Conservation (phyloP, 805 yeast genomes). For the Lipomyces yamadae region DNA sequence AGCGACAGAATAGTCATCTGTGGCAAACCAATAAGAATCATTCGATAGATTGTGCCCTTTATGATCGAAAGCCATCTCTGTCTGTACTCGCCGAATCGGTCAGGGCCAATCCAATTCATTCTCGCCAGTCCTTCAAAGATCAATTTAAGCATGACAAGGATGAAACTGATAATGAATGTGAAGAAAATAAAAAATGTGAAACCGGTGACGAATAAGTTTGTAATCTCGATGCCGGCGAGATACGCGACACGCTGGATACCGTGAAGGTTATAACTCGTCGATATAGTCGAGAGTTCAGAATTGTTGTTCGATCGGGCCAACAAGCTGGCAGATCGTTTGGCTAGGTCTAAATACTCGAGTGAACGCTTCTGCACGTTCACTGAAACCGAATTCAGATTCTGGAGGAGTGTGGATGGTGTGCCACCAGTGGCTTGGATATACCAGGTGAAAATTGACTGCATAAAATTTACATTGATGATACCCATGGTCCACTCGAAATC, state of each 20-base stretch:
- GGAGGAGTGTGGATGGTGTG: slow-evolving; percentile 71
- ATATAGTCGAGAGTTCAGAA: slow-evolving; percentile 52
- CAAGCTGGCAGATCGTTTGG: slow-evolving; percentile 5
- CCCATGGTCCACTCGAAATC: slow-evolving; percentile 98
- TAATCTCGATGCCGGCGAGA: slow-evolving; percentile 81
- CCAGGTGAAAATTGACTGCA: slow-evolving; percentile 82
- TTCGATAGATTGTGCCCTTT: slow-evolving; percentile 86
- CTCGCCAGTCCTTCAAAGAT: slow-evolving; percentile 65
- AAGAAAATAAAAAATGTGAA: slow-evolving; percentile 79
- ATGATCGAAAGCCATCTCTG: slow-evolving; percentile 80
- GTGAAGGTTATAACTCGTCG: slow-evolving; percentile 78
- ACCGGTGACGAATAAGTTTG: slow-evolving; percentile 84
- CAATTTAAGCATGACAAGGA: slow-evolving; percentile 69
- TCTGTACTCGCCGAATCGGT: slow-evolving; percentile 77
- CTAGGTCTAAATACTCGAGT: slow-evolving; percentile 26
- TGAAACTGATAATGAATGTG: slow-evolving; percentile 59
- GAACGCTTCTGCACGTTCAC: slow-evolving; percentile 76
- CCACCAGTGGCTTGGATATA: slow-evolving; percentile 96
- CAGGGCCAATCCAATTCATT: slow-evolving; percentile 60
- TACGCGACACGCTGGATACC: slow-evolving; percentile 93
- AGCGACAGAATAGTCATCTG: slow-evolving; percentile 79
- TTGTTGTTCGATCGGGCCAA: slow-evolving; percentile 56
- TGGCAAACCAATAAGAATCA: slow-evolving; percentile 83
- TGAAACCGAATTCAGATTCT: slow-evolving; percentile 67
- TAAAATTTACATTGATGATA: slow-evolving; percentile 71